Evolutionary conservation across 2,329 filamentous ascomycete species (phyloP).

Genomic region (Aspergillus pseudoterreus): DNA sequence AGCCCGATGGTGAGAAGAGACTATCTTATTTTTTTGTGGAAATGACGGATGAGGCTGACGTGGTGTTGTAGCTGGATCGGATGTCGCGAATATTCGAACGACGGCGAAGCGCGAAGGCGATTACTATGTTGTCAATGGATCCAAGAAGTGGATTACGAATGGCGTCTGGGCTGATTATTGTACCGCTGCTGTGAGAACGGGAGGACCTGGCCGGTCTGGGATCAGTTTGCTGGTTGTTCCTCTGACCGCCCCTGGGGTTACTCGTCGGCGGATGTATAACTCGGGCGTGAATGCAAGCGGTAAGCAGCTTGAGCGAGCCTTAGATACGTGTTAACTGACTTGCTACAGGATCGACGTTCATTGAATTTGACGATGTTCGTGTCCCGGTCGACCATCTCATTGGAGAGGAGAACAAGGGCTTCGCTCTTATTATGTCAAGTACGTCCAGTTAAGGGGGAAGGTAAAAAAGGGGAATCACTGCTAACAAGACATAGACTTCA

Average conservation of each 20-base stretch:
- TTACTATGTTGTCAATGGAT: constrained; percentile 61
- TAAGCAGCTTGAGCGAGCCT: constrained; percentile 14
- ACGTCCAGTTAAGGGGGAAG: no score
- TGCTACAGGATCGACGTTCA: constrained; percentile 50
- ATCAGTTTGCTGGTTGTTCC: constrained; percentile 65
- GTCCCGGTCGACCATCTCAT: constrained; percentile 68
- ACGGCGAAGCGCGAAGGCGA: constrained; percentile 53
- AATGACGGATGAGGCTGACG: constrained; percentile 7
- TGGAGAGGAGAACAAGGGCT: constrained; percentile 65
- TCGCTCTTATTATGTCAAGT: constrained; percentile 69
- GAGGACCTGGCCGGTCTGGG: constrained; percentile 57
- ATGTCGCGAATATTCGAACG: constrained; percentile 62
- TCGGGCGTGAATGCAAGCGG: constrained; percentile 65
- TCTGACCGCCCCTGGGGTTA: constrained; percentile 60
- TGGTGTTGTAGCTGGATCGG: constrained; percentile 50
- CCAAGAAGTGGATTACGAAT: constrained; percentile 68
- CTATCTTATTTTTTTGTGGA: background rate
- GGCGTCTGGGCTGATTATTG: constrained; percentile 59
- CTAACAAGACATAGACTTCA: constrained; percentile 54
- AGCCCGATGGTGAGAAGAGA: constrained; percentile 51
- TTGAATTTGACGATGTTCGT: constrained; percentile 69
- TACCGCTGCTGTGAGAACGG: constrained; percentile 58
- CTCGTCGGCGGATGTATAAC: constrained; percentile 51
- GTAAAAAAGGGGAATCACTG: no score
- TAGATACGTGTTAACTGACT: background rate